Conservation (phyloP, 2,329 filamentous ascomycete species). For the Monilinia aucupariae region DNA sequence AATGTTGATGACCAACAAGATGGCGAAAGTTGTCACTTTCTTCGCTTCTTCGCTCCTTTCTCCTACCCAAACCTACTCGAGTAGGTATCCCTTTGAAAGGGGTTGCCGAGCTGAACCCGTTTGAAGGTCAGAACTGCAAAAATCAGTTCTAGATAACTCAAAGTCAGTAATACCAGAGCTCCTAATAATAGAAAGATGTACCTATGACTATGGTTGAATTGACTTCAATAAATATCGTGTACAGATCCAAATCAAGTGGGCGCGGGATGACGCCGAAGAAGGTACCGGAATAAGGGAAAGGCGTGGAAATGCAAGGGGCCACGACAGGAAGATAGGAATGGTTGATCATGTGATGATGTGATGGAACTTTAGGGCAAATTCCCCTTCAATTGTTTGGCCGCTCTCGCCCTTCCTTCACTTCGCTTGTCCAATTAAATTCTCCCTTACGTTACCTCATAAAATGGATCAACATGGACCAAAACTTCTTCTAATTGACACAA, state of each 20-base stretch:
- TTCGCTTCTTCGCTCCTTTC: constrained; percentile 3
- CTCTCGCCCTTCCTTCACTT: neutral
- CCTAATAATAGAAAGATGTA: neutral
- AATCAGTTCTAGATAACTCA: neutral
- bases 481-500: constrained; percentile 1
- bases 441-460: constrained; percentile 14
- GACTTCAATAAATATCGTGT: neutral
- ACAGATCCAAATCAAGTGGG: neutral
- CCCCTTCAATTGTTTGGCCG: constrained; percentile 4
- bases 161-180: constrained; percentile 1
- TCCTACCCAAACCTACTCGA: neutral
- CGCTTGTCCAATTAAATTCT: constrained; percentile 2
- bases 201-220: neutral
- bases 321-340: constrained; percentile 18
- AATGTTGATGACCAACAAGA: constrained; percentile 22
- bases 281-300: constrained; percentile 15
- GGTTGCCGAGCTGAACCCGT: constrained; percentile 8
- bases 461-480: constrained; percentile 14
- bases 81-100: neutral
- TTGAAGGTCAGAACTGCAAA: neutral
- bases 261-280: constrained; percentile 13
- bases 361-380: neutral
- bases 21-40: neutral
- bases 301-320: constrained; percentile 22
- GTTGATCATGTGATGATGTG: constrained; percentile 22